A percentile compares a stretch with the other conserved stretches of the same genome.
These are phyloP conservation scores for Diplosphaera chodatii DNA, from an alignment of 139 green algal genomes.

Conservation along the genomic window DNA sequence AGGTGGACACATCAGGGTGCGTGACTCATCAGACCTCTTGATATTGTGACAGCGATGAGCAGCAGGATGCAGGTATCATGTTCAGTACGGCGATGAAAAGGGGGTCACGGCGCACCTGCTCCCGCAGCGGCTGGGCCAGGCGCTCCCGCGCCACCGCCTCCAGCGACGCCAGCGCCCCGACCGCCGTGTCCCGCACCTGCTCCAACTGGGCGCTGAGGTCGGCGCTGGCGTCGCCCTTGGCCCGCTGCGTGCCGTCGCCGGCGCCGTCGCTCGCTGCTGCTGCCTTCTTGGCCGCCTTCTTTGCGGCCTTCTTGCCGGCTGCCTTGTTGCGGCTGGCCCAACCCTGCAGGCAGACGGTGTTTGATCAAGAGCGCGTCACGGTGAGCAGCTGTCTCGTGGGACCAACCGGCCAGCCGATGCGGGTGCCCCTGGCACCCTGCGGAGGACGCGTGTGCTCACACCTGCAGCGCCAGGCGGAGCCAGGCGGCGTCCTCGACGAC, in stretches of 20 bases:
- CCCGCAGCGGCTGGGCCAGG: neutral
- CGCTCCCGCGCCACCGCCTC: neutral
- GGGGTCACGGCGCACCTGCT: neutral
- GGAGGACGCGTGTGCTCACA: no score
- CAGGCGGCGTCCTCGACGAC: neutral
- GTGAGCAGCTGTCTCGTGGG: no score
- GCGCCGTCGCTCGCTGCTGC: neutral
- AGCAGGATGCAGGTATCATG: no score
- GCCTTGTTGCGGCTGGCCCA: constrained; percentile 13
- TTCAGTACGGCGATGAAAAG: no score
- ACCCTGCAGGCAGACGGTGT: constrained; percentile 6
- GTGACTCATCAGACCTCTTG: no score
- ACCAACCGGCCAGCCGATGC: no score
- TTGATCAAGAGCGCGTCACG: no score
- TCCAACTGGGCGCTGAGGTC: neutral
- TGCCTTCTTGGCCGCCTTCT: neutral
- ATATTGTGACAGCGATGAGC: no score
- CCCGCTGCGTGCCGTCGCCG: no score
- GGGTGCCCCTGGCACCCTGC: no score
- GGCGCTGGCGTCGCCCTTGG: neutral
- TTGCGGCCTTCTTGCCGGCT: constrained; percentile 5
- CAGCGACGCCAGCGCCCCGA: neutral
- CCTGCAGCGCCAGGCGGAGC: constrained; percentile 8
- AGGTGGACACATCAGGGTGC: no score
- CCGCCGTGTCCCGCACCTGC: neutral